These are phyloP conservation scores for Diutina ranongensis DNA, from an alignment of 1,139 yeast genomes.

Conservation along the genomic window DNA sequence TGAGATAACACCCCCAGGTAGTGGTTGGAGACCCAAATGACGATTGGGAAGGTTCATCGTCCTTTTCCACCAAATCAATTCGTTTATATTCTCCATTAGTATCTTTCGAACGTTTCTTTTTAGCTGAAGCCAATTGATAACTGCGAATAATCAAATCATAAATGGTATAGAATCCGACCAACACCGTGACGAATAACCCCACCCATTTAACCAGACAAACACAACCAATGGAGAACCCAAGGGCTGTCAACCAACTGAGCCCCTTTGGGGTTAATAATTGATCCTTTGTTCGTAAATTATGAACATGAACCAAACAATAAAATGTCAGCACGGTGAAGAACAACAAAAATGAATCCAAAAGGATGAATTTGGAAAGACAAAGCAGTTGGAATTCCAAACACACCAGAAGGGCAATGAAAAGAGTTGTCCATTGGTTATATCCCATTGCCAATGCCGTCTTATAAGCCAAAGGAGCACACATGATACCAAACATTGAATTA, in stretches of 20 bases:
- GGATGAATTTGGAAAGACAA: constrained; percentile 56
- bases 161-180: constrained; percentile 2
- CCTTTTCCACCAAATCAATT: background rate
- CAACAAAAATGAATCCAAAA: constrained; percentile 14
- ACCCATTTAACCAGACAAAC: constrained; percentile 4
- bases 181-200: constrained; percentile 3
- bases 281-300: background rate
- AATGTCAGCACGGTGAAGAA: constrained; percentile 6
- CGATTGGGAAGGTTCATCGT: background rate
- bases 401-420: constrained; percentile 48
- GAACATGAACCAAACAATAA: background rate
- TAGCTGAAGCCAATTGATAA: background rate
- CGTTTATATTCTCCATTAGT: background rate
- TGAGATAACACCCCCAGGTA: constrained; percentile 25
- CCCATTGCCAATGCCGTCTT: constrained; percentile 43
- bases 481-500: constrained; percentile 51
- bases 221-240: constrained; percentile 1
- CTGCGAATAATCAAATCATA: constrained; percentile 3
- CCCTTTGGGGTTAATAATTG: background rate
- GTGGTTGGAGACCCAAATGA: constrained; percentile 10
- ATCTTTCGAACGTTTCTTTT: background rate
- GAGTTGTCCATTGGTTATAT: constrained; percentile 33
- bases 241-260: background rate
- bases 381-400: constrained; percentile 55
- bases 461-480: constrained; percentile 56